Conservation (phyloP, 75 land plant species). For the Selaginella tamariscina region DNA sequence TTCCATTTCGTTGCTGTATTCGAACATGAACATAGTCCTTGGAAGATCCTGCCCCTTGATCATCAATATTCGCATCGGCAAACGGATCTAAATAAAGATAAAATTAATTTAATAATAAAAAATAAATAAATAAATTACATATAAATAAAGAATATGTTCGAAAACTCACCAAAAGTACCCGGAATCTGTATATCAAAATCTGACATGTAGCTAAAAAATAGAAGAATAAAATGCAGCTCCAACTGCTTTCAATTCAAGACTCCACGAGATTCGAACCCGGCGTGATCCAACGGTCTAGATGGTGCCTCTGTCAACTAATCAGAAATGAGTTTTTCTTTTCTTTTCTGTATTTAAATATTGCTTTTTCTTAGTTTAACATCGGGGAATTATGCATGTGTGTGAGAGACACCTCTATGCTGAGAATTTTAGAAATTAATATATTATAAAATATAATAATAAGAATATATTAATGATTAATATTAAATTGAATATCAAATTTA, state of each 20-base stretch:
- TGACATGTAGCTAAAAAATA: slow-evolving; percentile 41
- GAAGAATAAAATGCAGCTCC: neutral
- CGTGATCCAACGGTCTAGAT: neutral
- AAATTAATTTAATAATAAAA: neutral
- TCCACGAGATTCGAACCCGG: neutral
- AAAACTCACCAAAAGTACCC: slow-evolving; percentile 38
- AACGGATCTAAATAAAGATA: slow-evolving; percentile 31
- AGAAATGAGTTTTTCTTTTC: too few relatives aligned
- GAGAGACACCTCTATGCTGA: too few relatives aligned
- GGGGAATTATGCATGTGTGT: too few relatives aligned
- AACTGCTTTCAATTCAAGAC: neutral
- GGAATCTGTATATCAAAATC: slow-evolving; percentile 54
- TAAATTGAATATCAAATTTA: too few relatives aligned
- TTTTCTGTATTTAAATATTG: too few relatives aligned
- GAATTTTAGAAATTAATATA: too few relatives aligned
- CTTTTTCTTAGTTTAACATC: too few relatives aligned
- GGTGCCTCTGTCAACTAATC: neutral
- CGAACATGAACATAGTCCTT: slow-evolving; percentile 44
- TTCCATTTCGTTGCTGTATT: slow-evolving; percentile 52
- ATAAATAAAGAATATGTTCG: neutral
- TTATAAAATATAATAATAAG: too few relatives aligned
- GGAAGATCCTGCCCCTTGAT: slow-evolving; percentile 42
- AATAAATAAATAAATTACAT: slow-evolving; percentile 7
- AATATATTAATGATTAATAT: too few relatives aligned
- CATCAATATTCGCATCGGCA: slow-evolving; percentile 55